Percentiles rank a stretch among this genome's conserved stretches.
Evolutionary conservation across 257 asterid species (phyloP).

Genomic region (Oldenlandia corymbosa): DNA sequence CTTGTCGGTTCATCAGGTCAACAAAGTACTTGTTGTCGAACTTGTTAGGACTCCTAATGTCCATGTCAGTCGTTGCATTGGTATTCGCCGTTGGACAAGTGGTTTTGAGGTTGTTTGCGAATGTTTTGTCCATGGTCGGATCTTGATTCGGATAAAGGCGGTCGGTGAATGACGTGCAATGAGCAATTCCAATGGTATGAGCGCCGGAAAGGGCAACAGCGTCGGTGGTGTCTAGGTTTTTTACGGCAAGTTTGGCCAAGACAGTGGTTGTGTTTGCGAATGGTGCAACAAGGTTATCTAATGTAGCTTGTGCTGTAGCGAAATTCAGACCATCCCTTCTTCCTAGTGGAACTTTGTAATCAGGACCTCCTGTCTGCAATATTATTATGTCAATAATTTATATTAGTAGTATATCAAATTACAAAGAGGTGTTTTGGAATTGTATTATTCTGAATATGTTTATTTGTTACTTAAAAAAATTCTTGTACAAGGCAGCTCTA

Average conservation of each 20-base stretch:
- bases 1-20: slow-evolving; percentile 64
- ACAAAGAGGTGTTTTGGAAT: no score
- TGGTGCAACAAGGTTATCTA: slow-evolving; percentile 63
- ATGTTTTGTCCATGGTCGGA: slow-evolving; percentile 47
- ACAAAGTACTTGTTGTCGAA: slow-evolving; percentile 66
- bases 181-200: slow-evolving; percentile 64
- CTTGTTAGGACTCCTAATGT: slow-evolving; percentile 40
- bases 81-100: slow-evolving; percentile 45
- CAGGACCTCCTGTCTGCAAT: slow-evolving; percentile 37
- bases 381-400: no score
- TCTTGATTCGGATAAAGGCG: slow-evolving; percentile 68
- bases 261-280: slow-evolving; percentile 38
- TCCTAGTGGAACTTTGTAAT: slow-evolving; percentile 53
- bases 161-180: slow-evolving; percentile 52
- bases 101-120: slow-evolving; percentile 37
- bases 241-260: slow-evolving; percentile 39
- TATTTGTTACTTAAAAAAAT: no score
- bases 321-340: slow-evolving; percentile 48
- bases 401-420: no score
- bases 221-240: slow-evolving; percentile 49
- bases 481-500: no score
- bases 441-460: no score
- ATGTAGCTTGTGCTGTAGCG: slow-evolving; percentile 37
- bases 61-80: slow-evolving; percentile 43
- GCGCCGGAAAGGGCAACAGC: slow-evolving; percentile 75